These are phyloP conservation scores for Penicillium salamii DNA, from an alignment of 495 filamentous ascomycete species.

Conservation along the genomic window DNA sequence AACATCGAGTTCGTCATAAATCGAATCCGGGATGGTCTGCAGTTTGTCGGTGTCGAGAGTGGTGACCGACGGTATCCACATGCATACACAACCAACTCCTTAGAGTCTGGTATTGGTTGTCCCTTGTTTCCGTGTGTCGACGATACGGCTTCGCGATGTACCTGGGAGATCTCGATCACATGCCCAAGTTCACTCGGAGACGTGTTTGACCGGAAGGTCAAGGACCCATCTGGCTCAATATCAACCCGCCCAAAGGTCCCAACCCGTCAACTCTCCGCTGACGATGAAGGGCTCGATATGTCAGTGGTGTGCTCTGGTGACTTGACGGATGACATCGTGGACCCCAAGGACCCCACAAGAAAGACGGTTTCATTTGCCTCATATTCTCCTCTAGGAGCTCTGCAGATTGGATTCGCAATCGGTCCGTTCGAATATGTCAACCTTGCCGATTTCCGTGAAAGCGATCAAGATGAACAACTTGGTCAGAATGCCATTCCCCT, in stretches of 20 bases:
- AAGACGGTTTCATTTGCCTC: slow-evolving; percentile 82
- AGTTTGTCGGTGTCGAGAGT: slow-evolving; percentile 81
- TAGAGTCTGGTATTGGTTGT: slow-evolving; percentile 73
- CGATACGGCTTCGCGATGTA: slow-evolving; percentile 70
- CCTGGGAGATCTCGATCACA: slow-evolving; percentile 84
- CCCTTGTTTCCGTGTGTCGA: slow-evolving; percentile 92
- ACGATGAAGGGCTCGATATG: slow-evolving; percentile 84
- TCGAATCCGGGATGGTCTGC: slow-evolving; percentile 76
- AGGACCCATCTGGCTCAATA: slow-evolving; percentile 16
- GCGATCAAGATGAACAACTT: slow-evolving; percentile 85
- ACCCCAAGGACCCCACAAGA: slow-evolving; percentile 68
- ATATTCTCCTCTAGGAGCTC: slow-evolving; percentile 66
- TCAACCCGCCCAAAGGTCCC: slow-evolving; percentile 18
- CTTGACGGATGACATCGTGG: slow-evolving; percentile 73
- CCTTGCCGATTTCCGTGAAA: slow-evolving; percentile 81
- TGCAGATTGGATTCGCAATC: slow-evolving; percentile 87
- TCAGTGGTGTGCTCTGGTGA: slow-evolving; percentile 88
- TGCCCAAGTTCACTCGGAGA: slow-evolving; percentile 83
- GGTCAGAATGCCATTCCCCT: slow-evolving; percentile 79
- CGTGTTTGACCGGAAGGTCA: slow-evolving; percentile 55
- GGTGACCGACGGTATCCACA: slow-evolving; percentile 83
- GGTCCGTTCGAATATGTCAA: slow-evolving; percentile 95
- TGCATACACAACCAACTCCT: slow-evolving; percentile 79
- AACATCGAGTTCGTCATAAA: slow-evolving; percentile 73
- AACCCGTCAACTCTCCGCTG: slow-evolving; percentile 49